Percentiles rank a stretch among this genome's conserved stretches.
phyloP scores from a whole-genome alignment of 2,329 filamentous ascomycete species.

The Sclerotinia subarctica region DNA sequence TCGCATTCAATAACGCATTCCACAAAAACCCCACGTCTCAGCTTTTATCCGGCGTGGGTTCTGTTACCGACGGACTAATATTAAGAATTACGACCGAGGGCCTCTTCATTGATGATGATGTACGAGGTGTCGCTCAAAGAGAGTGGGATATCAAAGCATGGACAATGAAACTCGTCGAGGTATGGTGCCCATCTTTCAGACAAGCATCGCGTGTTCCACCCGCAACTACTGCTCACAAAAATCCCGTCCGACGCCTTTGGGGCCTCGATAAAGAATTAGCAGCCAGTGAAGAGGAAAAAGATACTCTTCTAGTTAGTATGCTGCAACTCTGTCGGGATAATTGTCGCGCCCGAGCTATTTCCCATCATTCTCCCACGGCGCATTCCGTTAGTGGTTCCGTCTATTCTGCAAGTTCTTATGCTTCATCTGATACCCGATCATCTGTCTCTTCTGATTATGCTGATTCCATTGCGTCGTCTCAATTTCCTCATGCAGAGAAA shows the following conservation, averaged over 20 bases:
- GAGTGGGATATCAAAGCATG: slow-evolving; percentile 99
- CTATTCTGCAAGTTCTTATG: slow-evolving; percentile 40
- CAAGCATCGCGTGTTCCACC: slow-evolving; percentile 41
- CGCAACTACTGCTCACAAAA: slow-evolving; percentile 28
- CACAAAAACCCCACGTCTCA: slow-evolving; percentile 87
- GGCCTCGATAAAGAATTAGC: slow-evolving; percentile 42
- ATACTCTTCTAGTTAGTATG: slow-evolving; percentile 61
- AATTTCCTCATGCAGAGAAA: slow-evolving; percentile 21
- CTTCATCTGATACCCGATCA: slow-evolving; percentile 32
- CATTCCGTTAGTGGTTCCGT: slow-evolving; percentile 43
- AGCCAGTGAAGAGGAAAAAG: slow-evolving; percentile 59
- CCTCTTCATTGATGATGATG: slow-evolving; percentile 94
- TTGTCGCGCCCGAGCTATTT: slow-evolving; percentile 51
- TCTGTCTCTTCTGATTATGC: slow-evolving; percentile 35
- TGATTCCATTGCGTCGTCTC: slow-evolving; percentile 33
- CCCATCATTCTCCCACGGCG: slow-evolving; percentile 39
- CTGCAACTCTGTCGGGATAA: slow-evolving; percentile 62
- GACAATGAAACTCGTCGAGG: slow-evolving; percentile 91
- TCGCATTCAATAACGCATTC: slow-evolving; percentile 86
- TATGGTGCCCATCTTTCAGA: slow-evolving; percentile 70
- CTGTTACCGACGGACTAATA: slow-evolving; percentile 88
- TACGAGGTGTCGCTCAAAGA: slow-evolving; percentile 84
- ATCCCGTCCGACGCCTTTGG: slow-evolving; percentile 38
- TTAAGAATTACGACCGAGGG: slow-evolving; percentile 91
- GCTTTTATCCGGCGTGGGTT: slow-evolving; percentile 76